Evolutionary conservation across 225 moss, liverwort and hornwort genomes (phyloP).

Genomic region (Pseudisothecium myosuroides): DNA sequence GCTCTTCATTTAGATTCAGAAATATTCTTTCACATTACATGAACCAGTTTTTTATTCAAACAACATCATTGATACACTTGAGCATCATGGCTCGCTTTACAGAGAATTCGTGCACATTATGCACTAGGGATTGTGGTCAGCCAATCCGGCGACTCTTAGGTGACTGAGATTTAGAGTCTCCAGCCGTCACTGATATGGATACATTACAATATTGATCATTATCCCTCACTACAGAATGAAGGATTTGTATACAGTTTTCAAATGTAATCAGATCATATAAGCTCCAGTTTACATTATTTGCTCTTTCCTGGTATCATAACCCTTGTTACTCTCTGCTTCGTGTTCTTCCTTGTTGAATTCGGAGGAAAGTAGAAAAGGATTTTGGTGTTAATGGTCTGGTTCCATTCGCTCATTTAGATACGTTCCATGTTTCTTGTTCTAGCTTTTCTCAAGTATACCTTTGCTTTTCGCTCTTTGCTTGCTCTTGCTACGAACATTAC

Average conservation of each 20-base stretch:
- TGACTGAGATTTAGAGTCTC: constrained; percentile 2
- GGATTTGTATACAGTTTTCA: constrained; percentile 35
- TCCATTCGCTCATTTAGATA: neutral
- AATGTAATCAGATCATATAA: constrained; percentile 14
- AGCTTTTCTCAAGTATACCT: neutral
- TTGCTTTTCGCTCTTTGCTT: neutral
- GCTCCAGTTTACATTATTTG: neutral
- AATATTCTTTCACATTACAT: constrained; percentile 24
- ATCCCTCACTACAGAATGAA: constrained; percentile 41
- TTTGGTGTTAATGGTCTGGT: neutral
- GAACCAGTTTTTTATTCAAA: constrained; percentile 28
- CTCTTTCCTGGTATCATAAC: neutral
- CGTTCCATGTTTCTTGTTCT: neutral
- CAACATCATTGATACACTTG: constrained; percentile 53
- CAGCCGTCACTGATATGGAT: constrained; percentile 15
- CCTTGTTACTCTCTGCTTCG: neutral
- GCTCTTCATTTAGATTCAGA: constrained; percentile 36
- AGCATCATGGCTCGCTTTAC: constrained; percentile 38
- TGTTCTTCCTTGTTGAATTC: neutral
- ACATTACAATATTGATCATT: constrained; percentile 20
- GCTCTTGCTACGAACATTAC: neutral
- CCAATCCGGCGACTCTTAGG: constrained; percentile 15
- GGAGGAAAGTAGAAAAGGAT: neutral
- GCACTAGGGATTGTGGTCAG: constrained; percentile 36
- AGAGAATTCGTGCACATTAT: constrained; percentile 37